Base-by-base conservation (phyloP, 2,329 filamentous ascomycete species). In the Cladosporium colombiae region DNA sequence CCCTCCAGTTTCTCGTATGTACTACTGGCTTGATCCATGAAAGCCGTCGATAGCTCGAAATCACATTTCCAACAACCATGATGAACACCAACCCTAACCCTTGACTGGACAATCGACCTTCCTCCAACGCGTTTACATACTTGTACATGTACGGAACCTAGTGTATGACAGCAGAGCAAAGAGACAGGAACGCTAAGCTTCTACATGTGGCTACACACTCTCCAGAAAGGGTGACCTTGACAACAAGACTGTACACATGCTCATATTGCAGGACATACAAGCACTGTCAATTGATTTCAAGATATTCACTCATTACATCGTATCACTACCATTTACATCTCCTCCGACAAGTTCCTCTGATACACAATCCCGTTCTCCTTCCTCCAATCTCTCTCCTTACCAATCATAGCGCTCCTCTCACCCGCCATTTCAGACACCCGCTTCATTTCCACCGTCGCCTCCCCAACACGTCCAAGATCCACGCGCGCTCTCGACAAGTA, bases 331-430 rank as follows among this genome's bases (percentile, higher is more conserved):
- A 1, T 23, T 13, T 46, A 59, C 16, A 13, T 27, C 8, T 44
- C 16, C 27, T 5, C 21, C 10, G 56, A 59, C 23, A 46, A 2
- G 14, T 4, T 59, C 33, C 56, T 23, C 56, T 59, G 56, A 31
- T 23, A 27, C 4, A 59, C 35, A 25, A 59, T 21, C 3, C 33
- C 56, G 23, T 37, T 37, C 14, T 21, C 25, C 23, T 59, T 46
- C 2, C 14, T 7, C 52, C 27, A 29, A 33, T 23, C 23, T 37
- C n/a, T 27, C 33, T 46, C 37, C 7, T 4, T 0, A 16, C 21
- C 21, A 16, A 59, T 46, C 56, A 59, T 59, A 46, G 56, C 56
- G 1, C 56, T 40, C 14, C 56, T 23, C 56, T 58, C 56, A 23
- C 23, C 23, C 2, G 35, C 6, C 25, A 7, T 25, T 16, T 59